Percentiles rank a stretch among this genome's conserved stretches.
phyloP scores from a whole-genome alignment of 164 flowering plant species.

The Stephania yunnanensis region DNA sequence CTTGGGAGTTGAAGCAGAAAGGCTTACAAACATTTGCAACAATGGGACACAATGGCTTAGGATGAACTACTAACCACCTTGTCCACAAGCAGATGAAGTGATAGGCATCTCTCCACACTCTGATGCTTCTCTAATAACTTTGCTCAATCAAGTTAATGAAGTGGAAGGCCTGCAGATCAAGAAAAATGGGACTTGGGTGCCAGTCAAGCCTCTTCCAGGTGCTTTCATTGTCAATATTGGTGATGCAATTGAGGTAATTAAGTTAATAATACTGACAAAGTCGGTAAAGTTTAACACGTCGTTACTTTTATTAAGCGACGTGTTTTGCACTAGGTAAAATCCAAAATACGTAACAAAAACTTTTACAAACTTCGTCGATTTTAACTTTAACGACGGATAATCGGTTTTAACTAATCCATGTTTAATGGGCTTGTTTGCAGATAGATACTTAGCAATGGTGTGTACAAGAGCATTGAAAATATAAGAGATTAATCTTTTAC shows the following conservation, averaged over 20 bases:
- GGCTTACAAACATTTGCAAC: slow-evolving; percentile 21
- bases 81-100: slow-evolving; percentile 38
- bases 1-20: slow-evolving; percentile 10
- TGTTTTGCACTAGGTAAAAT: no score
- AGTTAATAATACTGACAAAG: no score
- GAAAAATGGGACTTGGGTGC: slow-evolving; percentile 45
- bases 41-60: slow-evolving; percentile 37
- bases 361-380: no score
- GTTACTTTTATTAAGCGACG: no score
- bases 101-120: slow-evolving; percentile 45
- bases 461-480: slow-evolving; percentile 24
- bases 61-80: slow-evolving; percentile 53
- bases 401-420: no score
- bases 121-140: slow-evolving; percentile 37
- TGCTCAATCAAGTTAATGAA: slow-evolving; percentile 42
- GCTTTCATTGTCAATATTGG: slow-evolving; percentile 40
- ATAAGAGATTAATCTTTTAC: neutral
- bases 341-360: no score
- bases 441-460: slow-evolving; percentile 30
- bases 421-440: slow-evolving; percentile 7
- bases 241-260: slow-evolving; percentile 38
- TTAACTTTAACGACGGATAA: no score
- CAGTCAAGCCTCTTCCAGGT: slow-evolving; percentile 32
- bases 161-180: slow-evolving; percentile 42
- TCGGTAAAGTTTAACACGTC: no score